Percentiles rank a stretch among this genome's conserved stretches.
Conservation (phyloP, 2,329 filamentous ascomycete genomes). For the Exophiala aquamarina region DNA sequence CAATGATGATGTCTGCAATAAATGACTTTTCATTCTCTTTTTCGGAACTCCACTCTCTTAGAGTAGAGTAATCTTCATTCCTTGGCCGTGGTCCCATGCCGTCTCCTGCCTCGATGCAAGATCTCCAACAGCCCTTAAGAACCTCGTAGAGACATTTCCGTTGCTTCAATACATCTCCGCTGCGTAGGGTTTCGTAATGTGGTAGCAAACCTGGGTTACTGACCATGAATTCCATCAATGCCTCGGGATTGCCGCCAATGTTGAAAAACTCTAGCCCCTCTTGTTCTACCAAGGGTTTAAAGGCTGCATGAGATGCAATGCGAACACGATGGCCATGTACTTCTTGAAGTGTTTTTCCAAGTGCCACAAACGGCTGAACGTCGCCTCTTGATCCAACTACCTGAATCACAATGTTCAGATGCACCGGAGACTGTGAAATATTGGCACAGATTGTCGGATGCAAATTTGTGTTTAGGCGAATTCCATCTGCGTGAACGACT, state of each 20-base stretch:
- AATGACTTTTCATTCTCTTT: conserved; percentile 59
- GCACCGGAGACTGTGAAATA: conserved; percentile 57
- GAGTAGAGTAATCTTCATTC: too few species aligned
- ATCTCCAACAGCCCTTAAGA: conserved; percentile 79
- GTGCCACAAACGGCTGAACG: conserved; percentile 72
- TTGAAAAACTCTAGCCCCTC: conserved; percentile 73
- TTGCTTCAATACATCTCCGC: conserved; percentile 73
- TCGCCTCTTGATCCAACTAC: conserved; percentile 74
- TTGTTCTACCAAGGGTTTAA: conserved; percentile 67
- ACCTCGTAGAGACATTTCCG: conserved; percentile 77
- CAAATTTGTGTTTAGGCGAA: conserved; percentile 49
- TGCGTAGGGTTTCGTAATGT: conserved; percentile 71
- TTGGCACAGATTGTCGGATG: conserved; percentile 68
- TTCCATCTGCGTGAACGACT: conserved; percentile 55
- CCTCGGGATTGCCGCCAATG: conserved; percentile 73
- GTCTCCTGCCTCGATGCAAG: conserved; percentile 77
- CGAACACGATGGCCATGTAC: conserved; percentile 70
- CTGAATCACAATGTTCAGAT: conserved; percentile 70
- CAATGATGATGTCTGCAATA: conserved; percentile 82
- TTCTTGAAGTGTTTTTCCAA: conserved; percentile 64
- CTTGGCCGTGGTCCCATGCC: conserved; percentile 57
- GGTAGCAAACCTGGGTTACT: conserved; percentile 86
- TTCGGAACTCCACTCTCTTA: conserved; percentile 49
- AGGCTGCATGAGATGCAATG: conserved; percentile 70
- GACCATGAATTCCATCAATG: conserved; percentile 88